Conservation (phyloP, 176 grass and related monocot genomes). For the Elymus sibiricus region DNA sequence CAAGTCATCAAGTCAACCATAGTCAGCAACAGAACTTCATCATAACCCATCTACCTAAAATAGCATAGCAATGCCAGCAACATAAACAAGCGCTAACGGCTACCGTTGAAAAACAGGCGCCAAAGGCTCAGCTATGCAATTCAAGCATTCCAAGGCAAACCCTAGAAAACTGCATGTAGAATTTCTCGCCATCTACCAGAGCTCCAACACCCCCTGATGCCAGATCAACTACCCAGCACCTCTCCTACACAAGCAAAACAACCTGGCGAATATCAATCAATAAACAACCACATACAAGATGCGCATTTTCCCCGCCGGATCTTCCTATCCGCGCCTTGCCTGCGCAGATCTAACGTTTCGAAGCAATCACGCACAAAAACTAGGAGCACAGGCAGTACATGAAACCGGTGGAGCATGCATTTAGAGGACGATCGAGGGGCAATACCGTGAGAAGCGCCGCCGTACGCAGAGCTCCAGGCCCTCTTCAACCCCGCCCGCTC, state of each 20-base stretch:
- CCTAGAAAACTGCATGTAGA: neutral
- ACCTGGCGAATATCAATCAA: neutral
- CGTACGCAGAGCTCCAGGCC: neutral
- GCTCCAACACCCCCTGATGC: neutral
- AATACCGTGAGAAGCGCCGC: conserved; percentile 14
- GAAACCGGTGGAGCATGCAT: neutral
- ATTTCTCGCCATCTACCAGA: neutral
- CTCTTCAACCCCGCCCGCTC: conserved; percentile 13
- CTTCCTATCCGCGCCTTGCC: neutral
- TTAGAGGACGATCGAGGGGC: neutral
- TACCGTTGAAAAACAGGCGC: neutral
- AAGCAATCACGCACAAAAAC: neutral
- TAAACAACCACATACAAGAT: neutral
- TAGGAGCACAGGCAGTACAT: neutral
- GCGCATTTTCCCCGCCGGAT: neutral
- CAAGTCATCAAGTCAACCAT: conserved; percentile 14
- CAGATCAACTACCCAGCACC: neutral
- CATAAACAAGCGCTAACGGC: neutral
- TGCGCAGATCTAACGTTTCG: conserved; percentile 14
- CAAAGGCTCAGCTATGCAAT: neutral
- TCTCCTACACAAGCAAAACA: conserved; percentile 13
- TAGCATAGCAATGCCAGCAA: neutral
- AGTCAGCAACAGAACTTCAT: neutral
- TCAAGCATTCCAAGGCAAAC: conserved; percentile 15
- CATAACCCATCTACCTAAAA: neutral